Percentiles rank a stretch among this genome's conserved stretches.
These are phyloP conservation scores for Rutstroemia sp. DNA, from an alignment of 2,329 filamentous ascomycete genomes.

Conservation along the genomic window DNA sequence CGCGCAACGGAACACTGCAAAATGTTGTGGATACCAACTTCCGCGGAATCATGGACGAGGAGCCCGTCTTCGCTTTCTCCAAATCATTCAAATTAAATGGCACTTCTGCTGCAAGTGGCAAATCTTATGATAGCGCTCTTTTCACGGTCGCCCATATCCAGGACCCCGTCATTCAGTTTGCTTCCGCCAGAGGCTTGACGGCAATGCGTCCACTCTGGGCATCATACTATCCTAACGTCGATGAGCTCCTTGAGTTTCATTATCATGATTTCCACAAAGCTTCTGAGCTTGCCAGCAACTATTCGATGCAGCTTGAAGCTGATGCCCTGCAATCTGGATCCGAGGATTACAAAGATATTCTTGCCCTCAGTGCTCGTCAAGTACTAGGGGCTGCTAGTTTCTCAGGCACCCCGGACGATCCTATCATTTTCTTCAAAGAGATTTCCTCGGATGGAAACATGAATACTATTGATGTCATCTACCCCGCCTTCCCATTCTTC, in stretches of 20 bases:
- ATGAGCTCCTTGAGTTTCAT: slow-evolving; percentile 65
- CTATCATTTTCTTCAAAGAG: slow-evolving; percentile 75
- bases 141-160: slow-evolving; percentile 76
- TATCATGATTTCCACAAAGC: slow-evolving; percentile 66
- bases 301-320: slow-evolving; percentile 60
- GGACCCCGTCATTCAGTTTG: slow-evolving; percentile 72
- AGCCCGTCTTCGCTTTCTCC: slow-evolving; percentile 76
- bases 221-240: slow-evolving; percentile 59
- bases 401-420: slow-evolving; percentile 62
- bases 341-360: slow-evolving; percentile 68
- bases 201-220: slow-evolving; percentile 75
- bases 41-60: slow-evolving; percentile 65
- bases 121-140: slow-evolving; percentile 45
- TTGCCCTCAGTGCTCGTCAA: slow-evolving; percentile 70
- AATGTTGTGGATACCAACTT: slow-evolving; percentile 62
- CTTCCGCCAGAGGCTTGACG: slow-evolving; percentile 67
- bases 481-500: slow-evolving; percentile 80
- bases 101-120: slow-evolving; percentile 19
- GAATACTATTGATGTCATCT: slow-evolving; percentile 83
- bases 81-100: slow-evolving; percentile 50
- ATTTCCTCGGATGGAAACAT: slow-evolving; percentile 81
- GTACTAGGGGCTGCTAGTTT: slow-evolving; percentile 74
- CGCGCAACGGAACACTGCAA: slow-evolving; percentile 55
- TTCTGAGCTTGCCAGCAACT: slow-evolving; percentile 57
- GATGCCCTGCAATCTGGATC: slow-evolving; percentile 71